Evolutionary conservation across 148 eudicot species (phyloP).

Genomic region (Gaultheria prostrata): DNA sequence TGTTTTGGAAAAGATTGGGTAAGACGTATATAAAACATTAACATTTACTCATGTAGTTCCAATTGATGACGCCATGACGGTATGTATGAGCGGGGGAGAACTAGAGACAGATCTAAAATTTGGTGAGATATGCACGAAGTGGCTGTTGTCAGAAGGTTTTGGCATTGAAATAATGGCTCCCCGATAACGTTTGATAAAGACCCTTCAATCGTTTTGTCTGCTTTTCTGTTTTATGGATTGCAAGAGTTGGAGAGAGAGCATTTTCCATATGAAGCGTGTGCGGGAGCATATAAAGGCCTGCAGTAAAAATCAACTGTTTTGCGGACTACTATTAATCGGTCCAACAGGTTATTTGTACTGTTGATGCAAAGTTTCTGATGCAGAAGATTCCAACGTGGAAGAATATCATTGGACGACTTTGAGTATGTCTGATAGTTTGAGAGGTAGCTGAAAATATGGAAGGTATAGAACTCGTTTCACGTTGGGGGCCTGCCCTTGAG

Average conservation of each 20-base stretch:
- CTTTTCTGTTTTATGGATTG: too few species aligned
- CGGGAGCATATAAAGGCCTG: not conserved
- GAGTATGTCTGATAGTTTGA: not conserved
- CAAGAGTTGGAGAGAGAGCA: too few species aligned
- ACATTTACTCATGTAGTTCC: not conserved
- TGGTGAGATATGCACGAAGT: not conserved
- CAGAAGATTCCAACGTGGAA: not conserved
- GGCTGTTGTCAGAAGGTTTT: not conserved
- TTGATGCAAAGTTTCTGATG: not conserved
- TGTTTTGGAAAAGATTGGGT: not conserved
- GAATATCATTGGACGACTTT: not conserved
- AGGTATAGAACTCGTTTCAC: conserved; percentile 9
- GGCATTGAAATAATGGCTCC: not conserved
- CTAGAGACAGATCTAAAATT: not conserved
- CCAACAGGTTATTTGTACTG: not conserved
- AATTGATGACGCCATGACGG: not conserved
- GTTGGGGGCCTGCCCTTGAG: conserved; percentile 16
- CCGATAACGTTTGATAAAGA: not conserved
- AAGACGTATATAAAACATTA: not conserved
- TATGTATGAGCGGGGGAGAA: not conserved
- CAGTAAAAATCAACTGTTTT: not conserved
- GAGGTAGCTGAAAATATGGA: not conserved
- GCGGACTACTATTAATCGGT: not conserved
- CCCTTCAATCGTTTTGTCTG: not conserved
- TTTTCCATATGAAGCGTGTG: conserved; percentile 8